phyloP scores from a whole-genome alignment of 164 flowering plant species.

The Buxus sempervirens region DNA sequence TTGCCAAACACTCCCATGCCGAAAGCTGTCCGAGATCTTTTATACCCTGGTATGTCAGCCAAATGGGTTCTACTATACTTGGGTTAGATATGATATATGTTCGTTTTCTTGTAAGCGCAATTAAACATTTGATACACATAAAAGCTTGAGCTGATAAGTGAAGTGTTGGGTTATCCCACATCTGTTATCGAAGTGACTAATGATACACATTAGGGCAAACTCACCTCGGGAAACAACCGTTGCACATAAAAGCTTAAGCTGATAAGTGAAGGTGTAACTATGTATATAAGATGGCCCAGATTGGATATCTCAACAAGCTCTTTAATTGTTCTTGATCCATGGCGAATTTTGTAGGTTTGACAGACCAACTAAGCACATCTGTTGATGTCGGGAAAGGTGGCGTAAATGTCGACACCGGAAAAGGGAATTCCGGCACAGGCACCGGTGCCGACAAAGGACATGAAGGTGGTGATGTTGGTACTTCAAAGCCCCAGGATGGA shows the following conservation, averaged over 20 bases:
- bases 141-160: too few species aligned
- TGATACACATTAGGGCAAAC: too few species aligned
- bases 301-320: too few species aligned
- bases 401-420: slow-evolving; percentile 25
- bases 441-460: slow-evolving; percentile 13
- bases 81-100: background rate
- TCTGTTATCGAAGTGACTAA: too few species aligned
- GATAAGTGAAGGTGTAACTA: too few species aligned
- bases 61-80: background rate
- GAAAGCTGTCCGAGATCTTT: slow-evolving; percentile 26
- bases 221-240: too few species aligned
- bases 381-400: slow-evolving; percentile 31
- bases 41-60: slow-evolving; percentile 27
- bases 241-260: too few species aligned
- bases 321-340: background rate
- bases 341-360: slow-evolving; percentile 21
- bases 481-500: slow-evolving; percentile 12
- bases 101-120: background rate
- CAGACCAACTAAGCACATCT: slow-evolving; percentile 31
- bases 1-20: slow-evolving; percentile 47
- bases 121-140: too few species aligned
- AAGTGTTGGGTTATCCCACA: too few species aligned
- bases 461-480: slow-evolving; percentile 15
- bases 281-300: too few species aligned
- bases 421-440: slow-evolving; percentile 10